Conservation (phyloP, 2,329 filamentous ascomycete species). For the Fusarium sterilihyphosum region DNA sequence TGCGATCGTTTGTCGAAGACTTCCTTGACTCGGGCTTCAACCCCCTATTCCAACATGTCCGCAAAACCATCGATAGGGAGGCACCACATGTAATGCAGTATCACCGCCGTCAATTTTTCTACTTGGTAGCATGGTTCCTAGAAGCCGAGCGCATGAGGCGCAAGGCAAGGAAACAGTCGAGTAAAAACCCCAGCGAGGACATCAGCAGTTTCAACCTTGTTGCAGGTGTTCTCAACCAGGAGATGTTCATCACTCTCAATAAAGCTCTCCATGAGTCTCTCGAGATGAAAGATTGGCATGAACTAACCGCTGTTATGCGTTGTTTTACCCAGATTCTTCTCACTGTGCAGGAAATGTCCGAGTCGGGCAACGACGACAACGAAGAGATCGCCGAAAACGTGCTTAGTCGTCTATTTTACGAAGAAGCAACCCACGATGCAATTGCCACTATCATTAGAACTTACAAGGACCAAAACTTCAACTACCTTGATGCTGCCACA, state of each 20-base stretch:
- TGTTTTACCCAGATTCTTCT: slow-evolving; percentile 95
- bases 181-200: slow-evolving; percentile 59
- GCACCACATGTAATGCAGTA: slow-evolving; percentile 81
- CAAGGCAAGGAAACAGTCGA: slow-evolving; percentile 63
- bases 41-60: slow-evolving; percentile 83
- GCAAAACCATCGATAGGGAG: slow-evolving; percentile 91
- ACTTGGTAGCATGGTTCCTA: slow-evolving; percentile 91
- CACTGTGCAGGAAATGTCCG: slow-evolving; percentile 91
- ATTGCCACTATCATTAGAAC: slow-evolving; percentile 81
- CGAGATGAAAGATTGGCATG: slow-evolving; percentile 87
- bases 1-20: slow-evolving; percentile 87
- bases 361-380: slow-evolving; percentile 87
- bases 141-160: slow-evolving; percentile 82
- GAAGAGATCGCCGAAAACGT: slow-evolving; percentile 99
- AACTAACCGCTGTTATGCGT: slow-evolving; percentile 87
- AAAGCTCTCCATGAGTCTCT: slow-evolving; percentile 81
- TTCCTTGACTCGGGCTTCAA: slow-evolving; percentile 97
- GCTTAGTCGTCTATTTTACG: slow-evolving; percentile 96
- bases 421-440: slow-evolving; percentile 91
- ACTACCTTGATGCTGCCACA: slow-evolving; percentile 91
- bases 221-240: slow-evolving; percentile 89
- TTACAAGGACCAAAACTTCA: slow-evolving; percentile 95
- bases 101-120: slow-evolving; percentile 89
- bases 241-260: slow-evolving; percentile 91
- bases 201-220: slow-evolving; percentile 85